Evolutionary conservation across 139 green algal species (phyloP), one percentile per base, ranked within the genome.

Genomic region (Picochlorum sp.): DNA sequence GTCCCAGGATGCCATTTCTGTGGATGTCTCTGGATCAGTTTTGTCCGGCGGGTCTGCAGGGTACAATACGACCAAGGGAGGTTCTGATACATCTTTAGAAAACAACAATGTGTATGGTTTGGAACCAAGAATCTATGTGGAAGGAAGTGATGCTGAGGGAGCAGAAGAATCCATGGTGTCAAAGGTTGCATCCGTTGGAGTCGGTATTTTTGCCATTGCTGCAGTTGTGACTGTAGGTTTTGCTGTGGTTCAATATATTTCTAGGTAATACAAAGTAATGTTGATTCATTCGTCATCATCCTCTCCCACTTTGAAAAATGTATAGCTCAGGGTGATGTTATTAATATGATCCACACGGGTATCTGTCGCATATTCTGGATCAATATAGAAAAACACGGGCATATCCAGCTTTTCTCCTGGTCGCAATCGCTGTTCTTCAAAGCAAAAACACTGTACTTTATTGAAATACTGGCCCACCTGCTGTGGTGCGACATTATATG

Each of bases 371-470:
- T 97, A 88, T 65, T 98, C 94, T 7, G 88, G 88, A 67, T 99
- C 94, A 4, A 99, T 68, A 80, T 99, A 99, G 73, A 99, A 99
- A 69, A 99, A 97, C 4, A 99, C 91, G 13, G 94, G 94, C 94
- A 99, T 99, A 83, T 99, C 94, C 11, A 99, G 79, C 50, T 78
- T 76, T 74, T 97, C 92, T 3, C 84, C 80, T 16, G 81, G 71
- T 41, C 82, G 72, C 66, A 98, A 75, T 49, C 85, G 75, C 79
- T 98, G 92, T 81, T 97, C 88, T 79, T 96, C 89, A 56, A 96
- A 96, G 70, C 89, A 96, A 67, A 96, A 96, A 69, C 91, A 97
- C 77, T 96, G 91, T 16, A 97, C 95, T 74, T 99, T 99, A 83
- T 97, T 97, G 81, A 99, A 99, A 78, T 98, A 98, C 21, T 79